Evolutionary conservation across 306 rosid species (phyloP).

Genomic region (Sophora flavescens): DNA sequence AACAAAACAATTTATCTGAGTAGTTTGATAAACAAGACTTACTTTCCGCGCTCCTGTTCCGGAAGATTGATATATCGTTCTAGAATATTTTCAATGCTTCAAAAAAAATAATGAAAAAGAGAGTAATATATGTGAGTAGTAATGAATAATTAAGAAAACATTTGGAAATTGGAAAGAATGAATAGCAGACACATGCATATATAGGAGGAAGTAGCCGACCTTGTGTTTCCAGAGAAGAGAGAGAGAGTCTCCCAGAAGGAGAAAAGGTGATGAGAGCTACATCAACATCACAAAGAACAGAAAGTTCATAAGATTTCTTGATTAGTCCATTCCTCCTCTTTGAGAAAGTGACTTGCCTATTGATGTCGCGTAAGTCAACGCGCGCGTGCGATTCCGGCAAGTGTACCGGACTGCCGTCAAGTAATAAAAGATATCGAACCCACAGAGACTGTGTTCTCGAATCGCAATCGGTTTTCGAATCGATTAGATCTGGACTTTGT

Average conservation of each 20-base stretch:
- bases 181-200: not conserved
- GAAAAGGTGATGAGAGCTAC: conserved; percentile 77
- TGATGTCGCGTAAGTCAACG: no score
- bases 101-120: not conserved
- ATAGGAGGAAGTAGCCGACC: conserved; percentile 39
- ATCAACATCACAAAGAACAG: conserved; percentile 84
- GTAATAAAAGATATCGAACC: no score
- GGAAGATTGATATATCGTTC: conserved; percentile 61
- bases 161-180: not conserved
- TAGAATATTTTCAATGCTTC: conserved; percentile 71
- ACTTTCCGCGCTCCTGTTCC: conserved; percentile 58
- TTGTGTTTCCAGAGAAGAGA: conserved; percentile 63
- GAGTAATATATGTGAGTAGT: not conserved
- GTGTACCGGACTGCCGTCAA: no score
- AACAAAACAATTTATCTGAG: not conserved
- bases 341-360: conserved; percentile 83
- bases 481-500: no score
- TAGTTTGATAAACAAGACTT: conserved; percentile 10
- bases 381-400: no score
- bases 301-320: conserved; percentile 80
- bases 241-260: conserved; percentile 64
- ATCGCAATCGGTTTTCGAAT: no score
- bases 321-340: conserved; percentile 74
- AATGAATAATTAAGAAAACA: not conserved
- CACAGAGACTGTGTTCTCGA: no score